Evolutionary conservation across 1,284 basidiomycete genomes (phyloP), one percentile per base, ranked within the genome.

Genomic region (Filobasidium uniguttulatum): DNA sequence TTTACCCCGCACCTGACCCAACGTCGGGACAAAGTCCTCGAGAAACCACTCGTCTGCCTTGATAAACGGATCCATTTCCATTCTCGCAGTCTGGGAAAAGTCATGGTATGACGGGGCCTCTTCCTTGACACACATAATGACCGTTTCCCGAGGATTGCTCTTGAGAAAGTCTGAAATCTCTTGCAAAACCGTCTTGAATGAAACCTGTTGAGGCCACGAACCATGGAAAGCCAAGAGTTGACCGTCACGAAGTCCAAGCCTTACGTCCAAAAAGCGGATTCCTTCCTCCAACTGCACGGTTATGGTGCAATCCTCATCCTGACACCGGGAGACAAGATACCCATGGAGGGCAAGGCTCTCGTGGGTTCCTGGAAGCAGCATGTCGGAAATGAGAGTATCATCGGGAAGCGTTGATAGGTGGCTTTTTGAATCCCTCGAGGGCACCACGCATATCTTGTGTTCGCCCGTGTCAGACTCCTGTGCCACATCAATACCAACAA

Each of bases 101-200:
- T 56, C 12, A 2, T 50, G 59, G 61, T 59, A 55, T 41, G 59
- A 54, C 25, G 64, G 62, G 14, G 58, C 80, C 63, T 91, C 88
- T 63, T 90, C 83, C 65, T 91, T 90, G 62, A 93, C 76, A 10
- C 80, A 87, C 69, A 89, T 77, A 31, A 91, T 75, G 34, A 91
- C 63, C 0, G 83, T 82, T 65, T 91, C 87, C 34, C 72, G 73
- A 2, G 68, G 72, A 1, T 81, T 73, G 0, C 73, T 70, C 7
- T 73, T 73, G 33, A 91, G 76, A 66, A 86, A 93, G 1, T 62
- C 57, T 56, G 81, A 72, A 9, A 89, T 60, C 19, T 72, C 71
- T 3, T 71, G 58, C 12, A 90, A 72, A 46, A 84, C 77, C 14
- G 73, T 70, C 50, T 76, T 69, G 63, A 87, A 88, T 0, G 80